A percentile compares a stretch with the other conserved stretches of the same genome.
Conservation (phyloP, 495 filamentous ascomycete species). For the Symbiotaphrina buchneri region DNA sequence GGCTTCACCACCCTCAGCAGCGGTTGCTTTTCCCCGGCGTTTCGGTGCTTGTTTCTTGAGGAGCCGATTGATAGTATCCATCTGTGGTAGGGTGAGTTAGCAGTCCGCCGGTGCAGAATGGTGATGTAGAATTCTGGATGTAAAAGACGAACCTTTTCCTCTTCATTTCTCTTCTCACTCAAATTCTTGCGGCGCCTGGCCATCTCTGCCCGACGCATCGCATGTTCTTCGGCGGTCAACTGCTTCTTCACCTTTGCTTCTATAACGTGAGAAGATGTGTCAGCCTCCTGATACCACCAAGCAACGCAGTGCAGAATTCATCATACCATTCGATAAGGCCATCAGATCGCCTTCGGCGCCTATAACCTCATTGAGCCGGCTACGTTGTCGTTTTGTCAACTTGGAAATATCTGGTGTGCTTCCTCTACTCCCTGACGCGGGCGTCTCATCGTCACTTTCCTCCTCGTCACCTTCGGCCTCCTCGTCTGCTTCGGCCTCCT, state of each 20-base stretch:
- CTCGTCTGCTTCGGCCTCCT: conserved; percentile 28
- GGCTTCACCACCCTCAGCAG: conserved; percentile 28
- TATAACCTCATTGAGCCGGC: conserved; percentile 43
- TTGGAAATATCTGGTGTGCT: conserved; percentile 61
- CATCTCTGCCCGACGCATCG: conserved; percentile 93
- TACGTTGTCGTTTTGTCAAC: conserved; percentile 72
- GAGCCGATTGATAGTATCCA: conserved; percentile 96
- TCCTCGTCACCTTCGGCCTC: conserved; percentile 24
- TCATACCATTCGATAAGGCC: conserved; percentile 52
- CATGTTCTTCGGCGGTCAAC: conserved; percentile 81
- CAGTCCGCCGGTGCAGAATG: not conserved
- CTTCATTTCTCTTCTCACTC: conserved; percentile 94
- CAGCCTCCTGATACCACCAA: not conserved
- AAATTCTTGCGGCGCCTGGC: conserved; percentile 83
- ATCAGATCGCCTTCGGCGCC: conserved; percentile 45
- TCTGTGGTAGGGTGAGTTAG: conserved; percentile 24
- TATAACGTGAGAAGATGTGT: not conserved
- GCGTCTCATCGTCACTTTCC: conserved; percentile 40
- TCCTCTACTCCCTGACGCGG: conserved; percentile 29
- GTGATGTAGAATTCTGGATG: not conserved
- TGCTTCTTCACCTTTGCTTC: conserved; percentile 48
- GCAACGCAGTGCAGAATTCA: conserved; percentile 14
- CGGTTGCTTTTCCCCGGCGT: conserved; percentile 29
- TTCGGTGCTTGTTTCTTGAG: conserved; percentile 92
- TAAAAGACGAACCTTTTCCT: conserved; percentile 58